phyloP scores from a whole-genome alignment of 352 stramenopile species.

The Halophytophthora polymorphica region DNA sequence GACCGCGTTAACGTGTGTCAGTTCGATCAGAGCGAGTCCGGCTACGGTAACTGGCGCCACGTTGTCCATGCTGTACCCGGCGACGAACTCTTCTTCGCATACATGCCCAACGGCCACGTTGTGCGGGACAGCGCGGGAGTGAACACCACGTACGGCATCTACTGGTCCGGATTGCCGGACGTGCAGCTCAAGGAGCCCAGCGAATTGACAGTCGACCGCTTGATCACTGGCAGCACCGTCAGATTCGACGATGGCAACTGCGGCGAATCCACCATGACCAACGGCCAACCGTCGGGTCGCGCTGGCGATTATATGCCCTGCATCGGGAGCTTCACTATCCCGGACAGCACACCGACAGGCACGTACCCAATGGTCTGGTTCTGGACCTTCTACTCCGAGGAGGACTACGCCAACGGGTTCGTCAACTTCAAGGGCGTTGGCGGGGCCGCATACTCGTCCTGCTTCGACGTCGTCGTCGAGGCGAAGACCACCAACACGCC shows the following conservation, averaged over 20 bases:
- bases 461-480: slow-evolving; percentile 20
- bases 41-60: not conserved
- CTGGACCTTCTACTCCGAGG: slow-evolving; percentile 25
- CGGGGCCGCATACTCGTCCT: slow-evolving; percentile 13
- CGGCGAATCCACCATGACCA: slow-evolving; percentile 11
- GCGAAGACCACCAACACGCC: no score
- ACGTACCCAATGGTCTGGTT: slow-evolving; percentile 38
- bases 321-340: slow-evolving; percentile 30
- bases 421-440: slow-evolving; percentile 3
- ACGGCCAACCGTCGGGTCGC: slow-evolving; percentile 9
- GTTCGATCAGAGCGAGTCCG: not conserved
- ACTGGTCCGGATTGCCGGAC: slow-evolving; percentile 23
- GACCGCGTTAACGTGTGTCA: not conserved
- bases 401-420: slow-evolving; percentile 1
- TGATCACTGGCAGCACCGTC: slow-evolving; percentile 23
- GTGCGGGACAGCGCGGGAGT: slow-evolving; percentile 11
- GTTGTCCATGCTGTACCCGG: no score
- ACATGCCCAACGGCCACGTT: slow-evolving; percentile 15
- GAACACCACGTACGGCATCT: slow-evolving; percentile 27
- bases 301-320: slow-evolving; percentile 30
- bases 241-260: slow-evolving; percentile 39
- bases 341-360: slow-evolving; percentile 9
- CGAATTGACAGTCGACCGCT: slow-evolving; percentile 19
- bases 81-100: slow-evolving; percentile 4
- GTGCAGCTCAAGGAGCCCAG: slow-evolving; percentile 26